Evolutionary conservation across 2,329 filamentous ascomycete species (phyloP), one percentile per base, ranked within the genome.

Genomic region (Verticillium albo-atrum): DNA sequence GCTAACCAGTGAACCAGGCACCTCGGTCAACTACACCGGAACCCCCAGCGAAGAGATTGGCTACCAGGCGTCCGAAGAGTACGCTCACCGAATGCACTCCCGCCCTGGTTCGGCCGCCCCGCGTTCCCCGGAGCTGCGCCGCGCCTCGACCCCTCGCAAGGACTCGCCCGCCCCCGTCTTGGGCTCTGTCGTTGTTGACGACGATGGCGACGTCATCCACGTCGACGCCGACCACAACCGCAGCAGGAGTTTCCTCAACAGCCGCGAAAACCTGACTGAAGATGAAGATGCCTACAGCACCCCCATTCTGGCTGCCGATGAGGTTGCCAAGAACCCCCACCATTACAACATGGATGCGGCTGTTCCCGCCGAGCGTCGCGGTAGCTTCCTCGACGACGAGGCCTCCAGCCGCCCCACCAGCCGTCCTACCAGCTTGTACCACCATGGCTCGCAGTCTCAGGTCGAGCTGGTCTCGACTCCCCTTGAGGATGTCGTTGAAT

Each of bases 41-140:
- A 95, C 92, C 4, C 95, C 95, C 2, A 91, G 90, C 66, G 94
- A 98, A 68, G 90, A 98, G 71, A 86, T 96, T 67, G 95, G 91
- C 23, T 97, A 93, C 76, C 85, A 92, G 62, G 94, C 92, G 14
- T 89, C 87, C 12, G 92, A 97, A 64, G 89, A 96, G 70, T 96
- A 92, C 70, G 82, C 87, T 17, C 89, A 89, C 30, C 89, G 91
- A 62, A 87, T 92, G 62, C 81, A 85, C 52, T 90, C 90, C n/a
- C 81, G 76, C 55, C 84, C 85, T 17, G 74, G 68, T 63, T 74
- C 68, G 63, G 70, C 64, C 80, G 26, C 26, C 15, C 55, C 55
- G 17, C 17, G 42, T 17, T 65, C 72, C 42, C 75, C 78, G 55
- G 76, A 74, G 66, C 68, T 68, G 60, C 70, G 68, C 53, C 70